Evolutionary conservation across 495 filamentous ascomycete genomes (phyloP).

Genomic region (Articulospora tetracladia): DNA sequence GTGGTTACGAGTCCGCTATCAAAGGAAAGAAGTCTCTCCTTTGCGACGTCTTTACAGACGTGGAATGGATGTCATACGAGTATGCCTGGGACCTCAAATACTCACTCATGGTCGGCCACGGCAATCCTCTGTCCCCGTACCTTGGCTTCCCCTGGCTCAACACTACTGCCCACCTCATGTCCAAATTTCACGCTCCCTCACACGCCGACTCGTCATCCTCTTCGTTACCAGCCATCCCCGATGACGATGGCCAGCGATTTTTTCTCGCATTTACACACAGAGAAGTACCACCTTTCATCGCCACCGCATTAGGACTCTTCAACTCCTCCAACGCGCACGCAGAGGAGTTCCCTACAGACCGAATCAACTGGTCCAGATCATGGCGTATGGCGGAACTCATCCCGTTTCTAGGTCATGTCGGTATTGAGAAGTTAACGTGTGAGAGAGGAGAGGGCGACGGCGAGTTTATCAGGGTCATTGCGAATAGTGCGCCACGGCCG

Average conservation of each 20-base stretch:
- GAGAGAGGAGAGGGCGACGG: conserved; percentile 2
- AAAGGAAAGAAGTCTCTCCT: conserved; percentile 14
- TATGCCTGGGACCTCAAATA: conserved; percentile 23
- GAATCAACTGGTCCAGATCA: conserved; percentile 16
- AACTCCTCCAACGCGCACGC: conserved; percentile 20
- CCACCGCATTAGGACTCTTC: conserved; percentile 20
- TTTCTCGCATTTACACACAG: conserved; percentile 23
- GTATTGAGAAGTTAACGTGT: conserved; percentile 22
- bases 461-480: conserved; percentile 37
- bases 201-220: background rate
- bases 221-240: background rate
- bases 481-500: conserved; percentile 52
- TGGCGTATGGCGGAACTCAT: conserved; percentile 23
- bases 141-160: conserved; percentile 23
- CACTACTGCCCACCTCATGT: conserved; percentile 14
- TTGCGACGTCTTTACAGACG: conserved; percentile 21
- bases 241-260: conserved; percentile 20
- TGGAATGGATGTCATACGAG: conserved; percentile 23
- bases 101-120: conserved; percentile 20
- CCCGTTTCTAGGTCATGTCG: conserved; percentile 21
- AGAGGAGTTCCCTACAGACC: conserved; percentile 19
- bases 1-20: conserved; percentile 22
- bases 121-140: conserved; percentile 19
- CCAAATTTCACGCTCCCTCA: conserved; percentile 10
- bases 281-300: conserved; percentile 22